phyloP scores from a whole-genome alignment of 352 stramenopile genomes.

The Globisporangium spiculum region DNA sequence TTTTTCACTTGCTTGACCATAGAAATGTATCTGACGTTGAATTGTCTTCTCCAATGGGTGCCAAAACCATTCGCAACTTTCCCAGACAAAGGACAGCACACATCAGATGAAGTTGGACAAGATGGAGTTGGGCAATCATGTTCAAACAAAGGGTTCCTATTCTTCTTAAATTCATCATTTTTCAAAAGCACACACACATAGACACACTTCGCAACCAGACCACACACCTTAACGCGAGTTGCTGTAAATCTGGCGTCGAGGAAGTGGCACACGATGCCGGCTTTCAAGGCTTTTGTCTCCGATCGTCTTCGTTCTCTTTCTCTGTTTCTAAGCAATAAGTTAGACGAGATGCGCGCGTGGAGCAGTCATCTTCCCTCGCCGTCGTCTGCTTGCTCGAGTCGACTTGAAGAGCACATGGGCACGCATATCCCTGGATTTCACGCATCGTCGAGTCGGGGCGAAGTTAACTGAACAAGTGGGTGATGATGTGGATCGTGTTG shows the following conservation, averaged over 20 bases:
- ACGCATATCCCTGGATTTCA: conserved; percentile 13
- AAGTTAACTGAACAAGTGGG: conserved; percentile 44
- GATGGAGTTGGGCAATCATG: not conserved
- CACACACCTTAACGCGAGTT: not conserved
- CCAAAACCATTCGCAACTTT: not conserved
- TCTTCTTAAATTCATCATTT: conserved; percentile 13
- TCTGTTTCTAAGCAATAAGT: conserved; percentile 19
- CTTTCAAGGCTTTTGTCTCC: not conserved
- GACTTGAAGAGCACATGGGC: not conserved
- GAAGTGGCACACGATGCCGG: not conserved
- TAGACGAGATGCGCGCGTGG: conserved; percentile 15
- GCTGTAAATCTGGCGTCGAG: not conserved
- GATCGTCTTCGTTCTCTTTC: conserved; percentile 6
- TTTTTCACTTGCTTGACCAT: too few species aligned
- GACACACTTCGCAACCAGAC: conserved; percentile 2
- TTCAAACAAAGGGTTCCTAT: conserved; percentile 9
- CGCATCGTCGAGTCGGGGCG: not conserved
- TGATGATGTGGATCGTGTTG: conserved; percentile 83
- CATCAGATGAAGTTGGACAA: not conserved
- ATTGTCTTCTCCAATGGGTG: too few species aligned
- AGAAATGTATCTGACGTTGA: too few species aligned
- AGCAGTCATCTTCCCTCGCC: not conserved
- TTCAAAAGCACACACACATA: conserved; percentile 10
- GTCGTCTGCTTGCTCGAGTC: not conserved
- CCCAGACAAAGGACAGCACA: not conserved